Percentiles rank a stretch among this genome's conserved stretches.
phyloP scores from a whole-genome alignment of 805 yeast species.

The Cyberlindnera amylophila region DNA sequence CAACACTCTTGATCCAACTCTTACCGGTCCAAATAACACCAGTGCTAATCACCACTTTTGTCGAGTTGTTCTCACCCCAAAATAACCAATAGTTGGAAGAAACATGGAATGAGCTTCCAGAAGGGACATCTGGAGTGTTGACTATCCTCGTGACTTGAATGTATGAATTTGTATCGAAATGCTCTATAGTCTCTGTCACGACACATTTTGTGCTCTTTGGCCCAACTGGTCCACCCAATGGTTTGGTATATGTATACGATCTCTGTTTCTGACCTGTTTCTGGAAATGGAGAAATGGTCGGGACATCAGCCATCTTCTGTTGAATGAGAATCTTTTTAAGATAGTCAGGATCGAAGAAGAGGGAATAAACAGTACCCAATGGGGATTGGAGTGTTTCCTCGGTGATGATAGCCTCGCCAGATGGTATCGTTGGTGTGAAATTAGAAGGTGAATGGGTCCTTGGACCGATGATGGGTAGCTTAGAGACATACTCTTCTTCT shows the following conservation, averaged over 20 bases:
- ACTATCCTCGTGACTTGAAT: slow-evolving; percentile 61
- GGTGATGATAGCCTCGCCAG: slow-evolving; percentile 48
- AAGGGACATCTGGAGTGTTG: slow-evolving; percentile 90
- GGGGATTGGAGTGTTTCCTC: slow-evolving; percentile 58
- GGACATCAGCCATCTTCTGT: slow-evolving; percentile 61
- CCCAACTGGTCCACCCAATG: slow-evolving; percentile 77
- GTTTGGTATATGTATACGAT: slow-evolving; percentile 65
- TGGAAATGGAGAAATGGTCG: slow-evolving; percentile 40
- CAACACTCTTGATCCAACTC: slow-evolving; percentile 72
- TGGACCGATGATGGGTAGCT: slow-evolving; percentile 34
- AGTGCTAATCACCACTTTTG: slow-evolving; percentile 52
- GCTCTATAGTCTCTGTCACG: slow-evolving; percentile 55
- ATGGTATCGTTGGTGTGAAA: slow-evolving; percentile 38
- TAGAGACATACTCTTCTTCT: slow-evolving; percentile 19
- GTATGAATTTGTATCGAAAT: slow-evolving; percentile 50
- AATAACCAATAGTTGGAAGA: slow-evolving; percentile 53
- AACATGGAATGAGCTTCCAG: slow-evolving; percentile 67
- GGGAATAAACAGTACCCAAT: slow-evolving; percentile 53
- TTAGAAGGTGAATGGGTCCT: slow-evolving; percentile 43
- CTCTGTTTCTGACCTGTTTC: slow-evolving; percentile 35
- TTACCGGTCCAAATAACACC: slow-evolving; percentile 68
- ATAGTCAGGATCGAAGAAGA: slow-evolving; percentile 55
- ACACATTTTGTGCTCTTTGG: slow-evolving; percentile 84
- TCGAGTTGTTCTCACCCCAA: slow-evolving; percentile 60
- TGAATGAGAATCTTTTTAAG: slow-evolving; percentile 43